phyloP scores from a whole-genome alignment of 495 filamentous ascomycete species.

The Xylaria castorea region DNA sequence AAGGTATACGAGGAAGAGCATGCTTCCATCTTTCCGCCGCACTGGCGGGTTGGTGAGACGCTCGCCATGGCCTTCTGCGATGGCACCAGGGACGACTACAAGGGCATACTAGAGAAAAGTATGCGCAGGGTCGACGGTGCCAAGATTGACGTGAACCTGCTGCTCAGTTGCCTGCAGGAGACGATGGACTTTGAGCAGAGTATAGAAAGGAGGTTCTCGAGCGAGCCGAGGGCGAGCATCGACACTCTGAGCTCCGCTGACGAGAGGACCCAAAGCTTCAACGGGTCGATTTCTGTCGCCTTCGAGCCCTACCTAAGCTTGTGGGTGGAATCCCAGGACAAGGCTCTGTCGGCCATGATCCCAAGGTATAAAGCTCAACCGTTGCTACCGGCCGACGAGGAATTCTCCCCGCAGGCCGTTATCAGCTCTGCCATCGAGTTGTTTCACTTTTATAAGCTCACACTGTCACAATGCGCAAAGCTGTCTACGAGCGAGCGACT shows the following conservation, averaged over 20 bases:
- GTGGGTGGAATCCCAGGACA: slow-evolving; percentile 97
- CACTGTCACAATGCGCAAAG: slow-evolving; percentile 92
- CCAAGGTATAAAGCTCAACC: slow-evolving; percentile 89
- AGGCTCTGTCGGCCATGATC: slow-evolving; percentile 82
- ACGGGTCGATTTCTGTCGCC: slow-evolving; percentile 92
- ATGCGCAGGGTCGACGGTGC: slow-evolving; percentile 79
- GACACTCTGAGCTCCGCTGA: slow-evolving; percentile 87
- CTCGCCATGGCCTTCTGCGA: slow-evolving; percentile 95
- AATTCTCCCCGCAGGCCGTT: slow-evolving; percentile 89
- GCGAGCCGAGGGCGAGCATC: slow-evolving; percentile 80
- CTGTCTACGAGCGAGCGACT: slow-evolving; percentile 87
- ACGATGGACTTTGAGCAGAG: slow-evolving; percentile 97
- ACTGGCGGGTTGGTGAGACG: slow-evolving; percentile 90
- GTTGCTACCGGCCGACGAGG: slow-evolving; percentile 81
- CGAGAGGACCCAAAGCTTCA: slow-evolving; percentile 79
- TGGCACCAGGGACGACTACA: slow-evolving; percentile 93
- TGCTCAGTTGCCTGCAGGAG: slow-evolving; percentile 92
- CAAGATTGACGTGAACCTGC: slow-evolving; percentile 87
- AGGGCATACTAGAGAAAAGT: slow-evolving; percentile 85
- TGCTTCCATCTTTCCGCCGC: slow-evolving; percentile 81
- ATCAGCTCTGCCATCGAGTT: slow-evolving; percentile 94
- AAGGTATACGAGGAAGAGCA: slow-evolving; percentile 97
- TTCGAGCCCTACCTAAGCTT: slow-evolving; percentile 97
- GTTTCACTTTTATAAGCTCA: slow-evolving; percentile 93
- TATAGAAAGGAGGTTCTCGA: slow-evolving; percentile 82